Base-by-base conservation (phyloP, 2,329 filamentous ascomycete species). In the Kalmusia sp. region DNA sequence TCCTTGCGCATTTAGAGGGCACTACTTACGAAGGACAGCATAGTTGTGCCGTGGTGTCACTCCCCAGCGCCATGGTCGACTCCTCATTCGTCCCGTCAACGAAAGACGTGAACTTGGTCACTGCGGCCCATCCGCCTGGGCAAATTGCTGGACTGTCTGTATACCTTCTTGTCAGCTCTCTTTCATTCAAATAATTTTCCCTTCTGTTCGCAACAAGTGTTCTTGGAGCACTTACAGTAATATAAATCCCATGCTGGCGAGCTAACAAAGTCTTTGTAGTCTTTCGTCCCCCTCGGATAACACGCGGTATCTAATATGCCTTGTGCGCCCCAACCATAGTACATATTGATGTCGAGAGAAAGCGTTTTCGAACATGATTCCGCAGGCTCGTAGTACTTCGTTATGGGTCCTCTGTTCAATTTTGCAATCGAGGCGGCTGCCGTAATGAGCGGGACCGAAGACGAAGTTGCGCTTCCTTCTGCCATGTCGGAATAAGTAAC, bases 11-110 rank as follows among this genome's bases (percentile, higher is more conserved):
- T 37, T n/a, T 37, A 37, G 5, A 17, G 15, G 24, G 6, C 6
- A 3, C 3, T 17, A 45, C 41, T 45, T 15, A 45, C 41, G 41
- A 45, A 14, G 41, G 41, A 45, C 41, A 45, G 28, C 41, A 45
- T 4, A 45, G 19, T 6, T 15, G 12, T 14, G 41, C 41, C 4
- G 28, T 34, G 4, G 41, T 45, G 17, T 8, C 19, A 9, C 11
- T 9, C 11, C 30, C 19, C 41, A 45, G 6, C 11, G 41, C 5
- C 3, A 45, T 15, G 2, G 28, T n/a, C 12, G 41, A 4, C 7
- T 45, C n/a, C 11, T 15, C 28, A 25, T 24, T 3, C 6, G 28
- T 17, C 19, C 33, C 28, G 2, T 12, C 40, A n/a, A n/a, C n/a
- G n/a, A n/a, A n/a, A 1, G 24, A 12, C 9, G 28, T 25, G 12